These are phyloP conservation scores for Zygotorulaspora sp. DNA, from an alignment of 805 yeast genomes.

Conservation along the genomic window DNA sequence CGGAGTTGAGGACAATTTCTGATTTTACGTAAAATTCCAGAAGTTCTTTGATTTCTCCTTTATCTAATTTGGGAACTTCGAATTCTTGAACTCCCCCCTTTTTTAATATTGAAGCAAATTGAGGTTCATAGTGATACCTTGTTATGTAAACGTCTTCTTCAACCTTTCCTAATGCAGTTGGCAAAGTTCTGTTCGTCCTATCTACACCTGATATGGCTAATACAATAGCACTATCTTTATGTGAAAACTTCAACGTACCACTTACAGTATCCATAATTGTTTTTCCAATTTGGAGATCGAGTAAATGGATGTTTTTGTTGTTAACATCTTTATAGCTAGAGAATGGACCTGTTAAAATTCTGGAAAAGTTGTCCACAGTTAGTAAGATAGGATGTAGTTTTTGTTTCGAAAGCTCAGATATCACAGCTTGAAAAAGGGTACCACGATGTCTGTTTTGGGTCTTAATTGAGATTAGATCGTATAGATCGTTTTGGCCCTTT, in stretches of 20 bases:
- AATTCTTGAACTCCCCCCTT: conserved; percentile 38
- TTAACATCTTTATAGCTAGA: conserved; percentile 58
- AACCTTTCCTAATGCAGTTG: conserved; percentile 52
- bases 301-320: conserved; percentile 52
- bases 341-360: conserved; percentile 48
- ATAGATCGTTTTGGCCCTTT: conserved; percentile 35
- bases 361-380: conserved; percentile 71
- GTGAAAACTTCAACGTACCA: conserved; percentile 47
- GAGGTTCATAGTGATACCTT: conserved; percentile 47
- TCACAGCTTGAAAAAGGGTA: conserved; percentile 47
- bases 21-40: conserved; percentile 40
- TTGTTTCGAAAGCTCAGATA: conserved; percentile 54
- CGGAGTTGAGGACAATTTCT: conserved; percentile 39
- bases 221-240: conserved; percentile 57
- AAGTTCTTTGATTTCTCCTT: conserved; percentile 42
- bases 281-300: conserved; percentile 60
- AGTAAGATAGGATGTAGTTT: conserved; percentile 52
- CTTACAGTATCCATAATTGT: conserved; percentile 49
- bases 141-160: conserved; percentile 55
- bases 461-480: conserved; percentile 40
- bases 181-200: conserved; percentile 50
- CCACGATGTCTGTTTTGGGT: conserved; percentile 39
- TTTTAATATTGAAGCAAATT: conserved; percentile 46
- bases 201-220: conserved; percentile 58
- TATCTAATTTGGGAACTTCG: conserved; percentile 41